Conservation (phyloP, 306 rosid species). For the Dryas drummondii region DNA sequence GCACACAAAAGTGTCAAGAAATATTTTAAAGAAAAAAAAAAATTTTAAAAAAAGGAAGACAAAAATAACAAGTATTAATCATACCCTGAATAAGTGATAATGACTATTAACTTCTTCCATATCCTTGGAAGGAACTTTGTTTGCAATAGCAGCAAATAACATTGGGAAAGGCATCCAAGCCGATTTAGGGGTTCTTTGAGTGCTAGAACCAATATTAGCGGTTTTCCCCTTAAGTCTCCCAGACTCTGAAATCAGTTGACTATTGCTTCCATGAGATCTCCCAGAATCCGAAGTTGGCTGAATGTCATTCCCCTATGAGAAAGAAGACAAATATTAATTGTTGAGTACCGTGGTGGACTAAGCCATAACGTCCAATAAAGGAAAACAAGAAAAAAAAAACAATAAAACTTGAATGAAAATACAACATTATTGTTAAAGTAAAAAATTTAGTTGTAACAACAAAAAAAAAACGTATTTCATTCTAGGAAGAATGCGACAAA, state of each 20-base stretch:
- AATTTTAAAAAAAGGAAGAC: not conserved
- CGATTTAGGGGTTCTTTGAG: slow-evolving; percentile 55
- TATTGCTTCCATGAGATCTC: slow-evolving; percentile 18
- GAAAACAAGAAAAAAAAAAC: not conserved
- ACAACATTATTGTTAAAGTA: not conserved
- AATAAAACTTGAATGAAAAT: not conserved
- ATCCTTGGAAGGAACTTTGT: slow-evolving; percentile 41
- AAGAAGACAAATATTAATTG: not conserved
- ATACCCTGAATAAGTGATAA: slow-evolving; percentile 59
- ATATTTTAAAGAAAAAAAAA: slow-evolving; percentile 15
- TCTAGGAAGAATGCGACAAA: not conserved
- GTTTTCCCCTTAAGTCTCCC: slow-evolving; percentile 46
- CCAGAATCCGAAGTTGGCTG: slow-evolving; percentile 20
- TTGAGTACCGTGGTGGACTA: not conserved
- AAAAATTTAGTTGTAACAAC: not conserved
- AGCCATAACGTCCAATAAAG: not conserved
- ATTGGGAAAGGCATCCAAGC: slow-evolving; percentile 83
- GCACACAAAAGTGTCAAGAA: not conserved
- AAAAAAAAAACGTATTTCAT: not conserved
- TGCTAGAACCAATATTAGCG: slow-evolving; percentile 44
- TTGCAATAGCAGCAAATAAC: slow-evolving; percentile 65
- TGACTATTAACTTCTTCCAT: slow-evolving; percentile 46
- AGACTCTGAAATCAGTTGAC: slow-evolving; percentile 27
- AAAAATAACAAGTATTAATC: slow-evolving; percentile 23
- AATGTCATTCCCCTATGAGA: slow-evolving; percentile 23